Evolutionary conservation across 345 rosid species (phyloP).

Genomic region (Boechera retrofracta): DNA sequence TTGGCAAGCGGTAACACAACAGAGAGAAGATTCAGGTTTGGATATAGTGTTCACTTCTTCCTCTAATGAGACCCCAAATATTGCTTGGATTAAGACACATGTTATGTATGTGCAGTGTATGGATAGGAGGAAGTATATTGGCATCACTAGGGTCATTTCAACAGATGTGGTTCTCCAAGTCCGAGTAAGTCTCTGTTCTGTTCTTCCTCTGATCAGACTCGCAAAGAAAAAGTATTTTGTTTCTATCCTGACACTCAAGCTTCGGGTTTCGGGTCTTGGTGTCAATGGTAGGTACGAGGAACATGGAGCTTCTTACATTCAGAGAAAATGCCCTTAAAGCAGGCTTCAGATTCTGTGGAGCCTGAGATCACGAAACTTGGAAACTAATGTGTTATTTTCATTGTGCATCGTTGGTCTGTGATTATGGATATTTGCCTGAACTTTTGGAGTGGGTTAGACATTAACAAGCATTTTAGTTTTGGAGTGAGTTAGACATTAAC

Average conservation of each 20-base stretch:
- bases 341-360: conserved; percentile 8
- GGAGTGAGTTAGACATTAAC: conserved; percentile 3
- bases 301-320: conserved; percentile 94
- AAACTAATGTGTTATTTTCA: conserved; percentile 30
- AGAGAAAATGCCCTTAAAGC: conserved; percentile 89
- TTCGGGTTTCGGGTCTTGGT: neutral
- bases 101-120: conserved; percentile 66
- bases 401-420: conserved; percentile 1
- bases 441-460: neutral
- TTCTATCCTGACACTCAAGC: conserved; percentile 27
- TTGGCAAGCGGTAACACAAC: conserved; percentile 90
- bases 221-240: conserved; percentile 9
- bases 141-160: conserved; percentile 99
- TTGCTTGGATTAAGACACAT: neutral
- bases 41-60: conserved; percentile 29
- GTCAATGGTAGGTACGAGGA: conserved; percentile 80
- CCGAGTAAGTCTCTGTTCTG: conserved; percentile 42
- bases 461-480: neutral
- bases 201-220: neutral
- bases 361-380: conserved; percentile 24
- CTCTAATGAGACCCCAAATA: neutral
- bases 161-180: conserved; percentile 98
- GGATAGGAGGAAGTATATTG: conserved; percentile 99
- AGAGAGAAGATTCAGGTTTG: conserved; percentile 93
- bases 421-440: neutral